Base-by-base conservation (phyloP, 306 rosid genomes). In the Argentina anserina region DNA sequence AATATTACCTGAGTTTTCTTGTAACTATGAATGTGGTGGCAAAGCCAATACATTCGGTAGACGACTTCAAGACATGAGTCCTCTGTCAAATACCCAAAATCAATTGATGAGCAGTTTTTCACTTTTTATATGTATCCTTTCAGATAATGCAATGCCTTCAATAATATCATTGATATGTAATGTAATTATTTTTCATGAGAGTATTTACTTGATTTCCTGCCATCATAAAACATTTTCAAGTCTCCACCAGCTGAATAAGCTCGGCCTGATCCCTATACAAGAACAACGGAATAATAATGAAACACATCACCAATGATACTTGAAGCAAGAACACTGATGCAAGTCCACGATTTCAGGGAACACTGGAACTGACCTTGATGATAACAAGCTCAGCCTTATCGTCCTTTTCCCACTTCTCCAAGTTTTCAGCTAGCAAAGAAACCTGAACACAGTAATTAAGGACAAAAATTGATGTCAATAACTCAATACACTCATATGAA, bases 161-260 rank as follows among this genome's bases (percentile, higher is more conserved):
- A 50, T 29, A 21, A 64, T n/a, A n/a, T n/a, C n/a, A n/a, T n/a
- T n/a, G n/a, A n/a, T 17, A 47, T 11, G 45, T 31, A 59, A 69
- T 40, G 34, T 10, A 15, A 74, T 64, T 1, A 8, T 21, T 21
- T 36, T 69, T 36, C 1, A 68, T 20, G 74, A 69, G 46, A 26
- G 64, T 4, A 67, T 37, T 80, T 81, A 94, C 98, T 91, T 50
- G 80, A 63, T 41, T 82, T 86, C 81, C 84, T 85, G 73, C 97
- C 95, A 67, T 87, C 92, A 74, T 84, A 91, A 76, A 94, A 94
- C 84, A 94, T 90, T 79, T 81, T 94, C 81, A 94, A 76, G 82
- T 94, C 98, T 25, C 97, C 98, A 65, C 98, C 97, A 1, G 98
- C 97, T 37, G 89, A 94, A 73, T 91, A 94, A 50, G 96, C 98